Evolutionary conservation across 1,139 yeast genomes (phyloP), one percentile per base, ranked within the genome.

Genomic region (Blastobotrys capitulatus): DNA sequence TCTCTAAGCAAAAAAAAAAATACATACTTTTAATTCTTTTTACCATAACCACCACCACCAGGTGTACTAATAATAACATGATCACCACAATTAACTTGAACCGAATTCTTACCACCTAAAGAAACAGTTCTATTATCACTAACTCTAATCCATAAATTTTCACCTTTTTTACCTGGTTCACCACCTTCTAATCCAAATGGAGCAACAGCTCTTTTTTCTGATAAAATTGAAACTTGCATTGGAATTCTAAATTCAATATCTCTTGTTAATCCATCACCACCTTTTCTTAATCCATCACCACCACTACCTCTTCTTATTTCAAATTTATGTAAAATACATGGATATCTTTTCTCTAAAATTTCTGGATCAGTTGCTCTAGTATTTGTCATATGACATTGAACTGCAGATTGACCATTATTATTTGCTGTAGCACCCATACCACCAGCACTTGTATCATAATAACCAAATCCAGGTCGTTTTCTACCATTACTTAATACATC

Each of bases 361-460:
- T 82, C 88, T 1, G 83, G 79, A 57, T 82, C 88, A 0, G 88
- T 82, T 65, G 82, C 79, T 48, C 86, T 68, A 10, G 88, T 81
- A 63, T 82, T 82, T 31, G 87, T 82, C 83, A 81, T 82, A 60
- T 82, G 83, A 2, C 82, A 78, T 52, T 82, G 87, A 6, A 82
- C 86, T 12, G 83, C 86, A 55, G 76, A 72, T 34, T 75, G 76
- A 27, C 87, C 87, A 54, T 76, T 63, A 82, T 84, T 80, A 4
- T 76, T 73, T 0, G 77, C 71, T 1, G 84, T 84, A 0, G 88
- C 89, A 34, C 89, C 88, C 32, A 75, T 79, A 63, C 87, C 86
- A 44, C 87, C 87, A 47, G 83, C 83, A 54, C 82, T 81, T 0
- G 87, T 82, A 60, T 83, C 89, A 61, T 82, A 81, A 65, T 82